Evolutionary conservation across 345 rosid species (phyloP).

Genomic region (Trapa bicornis): DNA sequence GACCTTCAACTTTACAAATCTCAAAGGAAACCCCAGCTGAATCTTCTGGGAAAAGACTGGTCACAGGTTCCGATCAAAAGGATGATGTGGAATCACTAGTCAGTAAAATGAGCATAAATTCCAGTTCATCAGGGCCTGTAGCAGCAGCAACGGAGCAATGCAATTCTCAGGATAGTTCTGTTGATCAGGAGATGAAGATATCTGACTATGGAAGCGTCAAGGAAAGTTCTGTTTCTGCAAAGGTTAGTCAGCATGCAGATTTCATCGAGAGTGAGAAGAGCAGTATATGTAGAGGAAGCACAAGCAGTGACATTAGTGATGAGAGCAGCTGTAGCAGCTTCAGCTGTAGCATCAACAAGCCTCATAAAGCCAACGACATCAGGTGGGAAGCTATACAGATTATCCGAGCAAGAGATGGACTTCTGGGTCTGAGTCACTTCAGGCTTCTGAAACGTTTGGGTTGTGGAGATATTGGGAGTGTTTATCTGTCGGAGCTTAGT

Average conservation of each 20-base stretch:
- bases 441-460: constrained; percentile 83
- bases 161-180: constrained; percentile 22
- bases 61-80: constrained; percentile 24
- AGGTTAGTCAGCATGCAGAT: constrained; percentile 58
- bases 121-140: constrained; percentile 22
- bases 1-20: constrained; percentile 25
- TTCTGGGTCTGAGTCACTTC: constrained; percentile 69
- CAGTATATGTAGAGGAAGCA: constrained; percentile 87
- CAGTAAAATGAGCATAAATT: constrained; percentile 24
- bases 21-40: constrained; percentile 19
- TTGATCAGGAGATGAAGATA: constrained; percentile 50
- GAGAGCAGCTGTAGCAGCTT: constrained; percentile 92
- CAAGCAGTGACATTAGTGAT: constrained; percentile 80
- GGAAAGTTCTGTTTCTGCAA: constrained; percentile 64
- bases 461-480: constrained; percentile 91
- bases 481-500: constrained; percentile 75
- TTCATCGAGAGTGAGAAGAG: constrained; percentile 72
- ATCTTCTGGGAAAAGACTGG: constrained; percentile 31
- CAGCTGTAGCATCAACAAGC: constrained; percentile 67
- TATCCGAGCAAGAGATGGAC: constrained; percentile 57
- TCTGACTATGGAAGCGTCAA: constrained; percentile 59
- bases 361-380: constrained; percentile 81
- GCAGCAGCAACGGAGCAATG: constrained; percentile 24
- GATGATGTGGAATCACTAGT: constrained; percentile 28
- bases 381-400: constrained; percentile 96